A percentile compares a stretch with the other conserved stretches of the same genome.
These are phyloP conservation scores for Ganoderma lingzhi DNA, from an alignment of 1,284 basidiomycete species.

Conservation along the genomic window DNA sequence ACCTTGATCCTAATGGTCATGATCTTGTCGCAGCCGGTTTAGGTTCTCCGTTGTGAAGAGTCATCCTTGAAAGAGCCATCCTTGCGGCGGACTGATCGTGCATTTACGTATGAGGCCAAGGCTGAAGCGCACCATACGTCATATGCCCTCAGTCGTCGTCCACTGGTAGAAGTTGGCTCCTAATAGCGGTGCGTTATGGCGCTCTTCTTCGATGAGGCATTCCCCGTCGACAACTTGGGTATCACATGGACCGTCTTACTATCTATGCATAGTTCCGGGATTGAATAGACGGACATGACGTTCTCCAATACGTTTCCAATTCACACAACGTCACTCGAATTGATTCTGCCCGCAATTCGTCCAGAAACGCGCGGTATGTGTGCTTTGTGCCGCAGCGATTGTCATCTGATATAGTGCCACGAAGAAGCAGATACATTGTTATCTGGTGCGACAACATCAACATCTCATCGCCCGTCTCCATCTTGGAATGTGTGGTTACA, in stretches of 20 bases:
- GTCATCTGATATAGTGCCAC: not conserved
- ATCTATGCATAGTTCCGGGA: not conserved
- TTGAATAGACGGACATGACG: not conserved
- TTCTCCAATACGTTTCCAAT: not conserved
- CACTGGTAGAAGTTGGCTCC: not conserved
- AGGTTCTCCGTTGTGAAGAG: not conserved
- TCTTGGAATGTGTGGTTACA: not conserved
- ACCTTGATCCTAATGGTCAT: constrained; percentile 6
- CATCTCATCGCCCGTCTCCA: not conserved
- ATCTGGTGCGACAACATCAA: not conserved
- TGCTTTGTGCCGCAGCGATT: not conserved
- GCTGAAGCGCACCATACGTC: not conserved
- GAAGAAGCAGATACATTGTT: not conserved
- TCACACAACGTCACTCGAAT: not conserved
- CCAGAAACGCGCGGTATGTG: constrained; percentile 1
- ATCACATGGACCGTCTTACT: not conserved
- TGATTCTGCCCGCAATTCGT: not conserved
- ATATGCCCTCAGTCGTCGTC: not conserved
- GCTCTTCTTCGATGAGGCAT: not conserved
- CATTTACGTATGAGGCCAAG: not conserved
- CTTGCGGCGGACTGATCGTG: not conserved
- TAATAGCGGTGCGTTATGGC: not conserved
- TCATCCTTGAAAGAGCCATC: not conserved
- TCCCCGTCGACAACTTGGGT: not conserved
- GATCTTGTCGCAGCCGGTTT: not conserved